Base-by-base conservation (phyloP, 1,139 yeast species). In the Blastobotrys buckinghamii region DNA sequence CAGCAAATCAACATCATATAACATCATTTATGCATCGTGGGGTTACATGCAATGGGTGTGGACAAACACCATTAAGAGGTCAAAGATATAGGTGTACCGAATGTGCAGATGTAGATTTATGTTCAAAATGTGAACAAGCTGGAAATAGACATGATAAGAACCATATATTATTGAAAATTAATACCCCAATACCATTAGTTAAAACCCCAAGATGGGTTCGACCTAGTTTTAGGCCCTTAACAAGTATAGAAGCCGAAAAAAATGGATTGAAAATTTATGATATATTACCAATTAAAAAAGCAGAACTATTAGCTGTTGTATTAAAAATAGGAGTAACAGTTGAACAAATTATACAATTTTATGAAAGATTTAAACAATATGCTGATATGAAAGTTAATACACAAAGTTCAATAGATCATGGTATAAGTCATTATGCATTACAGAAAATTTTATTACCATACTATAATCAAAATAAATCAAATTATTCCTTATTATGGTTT, bases 91-190 rank as follows among this genome's bases (percentile, higher is more conserved):
- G 58, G 32, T 66, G 69, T 48, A 53, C 58, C 8, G 61, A 63
- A 36, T 66, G 69, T 48, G 60, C 53, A 2, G 69, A 66, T 45
- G 58, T 58, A 34, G 69, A 66, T 48, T 46, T 66, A 26, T 65
- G 69, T 46, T 59, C 59, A 39, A 49, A 44, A 12, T 65, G 69
- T 51, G 66, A 63, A 45, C 42, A 52, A 1, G 48, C 54, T 3
- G 50, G 50, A 10, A 22, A 15, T 8, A 38, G 55, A 3, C 68
- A 64, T 47, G 51, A 56, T 29, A 51, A 47, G 10, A 47, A 45
- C 9, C 68, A 64, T 48, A 45, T 58, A 17, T 52, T 60, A 24
- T 41, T 57, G 45, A 58, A 56, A 44, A 59, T 64, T 30, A 49
- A 53, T 33, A 53, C 57, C 6, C 66, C 68, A 5, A 55, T 64